Base-by-base conservation (phyloP, 805 yeast genomes). In the Debaryomyces prosopidis region DNA sequence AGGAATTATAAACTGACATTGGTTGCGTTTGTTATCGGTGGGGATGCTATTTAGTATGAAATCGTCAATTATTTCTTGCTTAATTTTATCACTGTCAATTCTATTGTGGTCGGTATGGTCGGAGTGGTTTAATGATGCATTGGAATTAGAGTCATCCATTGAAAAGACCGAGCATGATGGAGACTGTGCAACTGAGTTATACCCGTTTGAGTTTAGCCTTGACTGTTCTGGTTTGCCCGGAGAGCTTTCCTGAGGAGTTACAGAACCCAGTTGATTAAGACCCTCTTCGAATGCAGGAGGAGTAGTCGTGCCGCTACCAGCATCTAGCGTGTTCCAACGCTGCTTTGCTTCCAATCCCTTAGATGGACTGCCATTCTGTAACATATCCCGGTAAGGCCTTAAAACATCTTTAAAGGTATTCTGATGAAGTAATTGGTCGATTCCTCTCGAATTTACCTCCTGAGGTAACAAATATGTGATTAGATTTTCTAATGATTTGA, bases 1-100 rank as follows among this genome's bases (percentile, higher is more conserved):
- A 12, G 58, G 51, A 28, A 48, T 47, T n/a, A 48, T 41, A 43
- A 46, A 53, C 23, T 44, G 33, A 30, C 33, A 30, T 14, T 30
- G 33, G 33, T 5, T 43, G 10, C 34, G 37, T 7, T 35, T 42
- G 46, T 27, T 45, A 12, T 44, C 39, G 11, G 58, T 55, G 14
- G 69, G 71, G 32, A 69, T 66, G 46, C 69, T 69, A 54, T 69
- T 69, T 50, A 69, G 54, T 42, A 58, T 47, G 44, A 69, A 69
- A 48, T 69, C 75, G 44, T 67, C 68, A 43, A 69, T 66, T 45
- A 68, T 69, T 48, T 69, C 74, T 48, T 69, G 72, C 45, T 68
- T 69, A 52, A 69, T 62, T 42, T 62, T 58, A 28, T 49, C 37
- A 42, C 48, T 58, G 39, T 59, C 62, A 30, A 53, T 32, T 12